Conservation (phyloP, 129 eudicot genomes). For the Ambrosia artemisiifolia region DNA sequence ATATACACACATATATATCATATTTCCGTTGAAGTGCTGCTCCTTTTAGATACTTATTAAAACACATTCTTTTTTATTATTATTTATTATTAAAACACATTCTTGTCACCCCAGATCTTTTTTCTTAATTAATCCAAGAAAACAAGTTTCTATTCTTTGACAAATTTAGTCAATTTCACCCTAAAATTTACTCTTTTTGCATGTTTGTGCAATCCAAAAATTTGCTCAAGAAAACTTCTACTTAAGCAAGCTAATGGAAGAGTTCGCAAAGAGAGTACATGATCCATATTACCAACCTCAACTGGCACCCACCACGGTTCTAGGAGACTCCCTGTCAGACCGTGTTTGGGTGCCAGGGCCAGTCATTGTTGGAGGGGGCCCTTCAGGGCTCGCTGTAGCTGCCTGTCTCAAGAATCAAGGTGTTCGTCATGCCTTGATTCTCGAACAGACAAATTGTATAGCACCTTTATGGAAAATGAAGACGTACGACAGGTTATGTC, state of each 20-base stretch:
- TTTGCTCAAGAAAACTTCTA: constrained; percentile 1
- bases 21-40: background rate
- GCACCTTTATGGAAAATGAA: constrained; percentile 65
- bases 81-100: background rate
- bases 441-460: constrained; percentile 54
- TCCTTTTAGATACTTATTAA: constrained; percentile 7
- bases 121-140: background rate
- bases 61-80: background rate
- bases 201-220: constrained; percentile 15
- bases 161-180: constrained; percentile 4
- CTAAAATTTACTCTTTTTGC: constrained; percentile 15
- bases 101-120: constrained; percentile 1
- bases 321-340: background rate
- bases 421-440: constrained; percentile 39
- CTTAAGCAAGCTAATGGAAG: constrained; percentile 30
- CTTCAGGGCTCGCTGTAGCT: constrained; percentile 68
- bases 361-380: constrained; percentile 67
- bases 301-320: background rate
- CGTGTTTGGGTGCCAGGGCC: constrained; percentile 45
- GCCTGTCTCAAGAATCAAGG: constrained; percentile 60
- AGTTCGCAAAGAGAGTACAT: constrained; percentile 41
- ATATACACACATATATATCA: background rate
- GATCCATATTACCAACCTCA: constrained; percentile 38
- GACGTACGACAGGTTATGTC: constrained; percentile 58
- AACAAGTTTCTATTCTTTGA: background rate